phyloP scores from a whole-genome alignment of 768 basidiomycete genomes.

The Lentinus tigrinus region DNA sequence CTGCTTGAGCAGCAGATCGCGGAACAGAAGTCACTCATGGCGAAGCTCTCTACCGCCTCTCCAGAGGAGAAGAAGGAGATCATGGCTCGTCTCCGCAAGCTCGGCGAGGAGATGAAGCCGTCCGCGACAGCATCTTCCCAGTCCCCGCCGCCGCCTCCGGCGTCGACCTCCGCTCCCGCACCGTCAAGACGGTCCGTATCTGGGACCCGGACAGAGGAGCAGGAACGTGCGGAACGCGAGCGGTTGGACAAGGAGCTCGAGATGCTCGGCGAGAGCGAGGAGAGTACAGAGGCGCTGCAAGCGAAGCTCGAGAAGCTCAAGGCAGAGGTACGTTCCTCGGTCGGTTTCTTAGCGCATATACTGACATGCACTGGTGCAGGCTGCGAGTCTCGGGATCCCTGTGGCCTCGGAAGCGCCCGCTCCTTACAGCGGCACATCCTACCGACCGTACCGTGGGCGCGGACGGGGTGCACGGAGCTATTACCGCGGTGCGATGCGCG shows the following conservation, averaged over 20 bases:
- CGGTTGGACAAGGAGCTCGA: slow-evolving; percentile 85
- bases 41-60: slow-evolving; percentile 58
- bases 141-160: slow-evolving; percentile 28
- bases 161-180: slow-evolving; percentile 26
- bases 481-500: slow-evolving; percentile 61
- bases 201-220: slow-evolving; percentile 39
- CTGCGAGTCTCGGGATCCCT: slow-evolving; percentile 70
- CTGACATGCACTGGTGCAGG: slow-evolving; percentile 38
- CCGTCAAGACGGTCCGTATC: slow-evolving; percentile 23
- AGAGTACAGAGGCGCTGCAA: slow-evolving; percentile 68
- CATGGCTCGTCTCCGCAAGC: slow-evolving; percentile 69
- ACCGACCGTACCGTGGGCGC: slow-evolving; percentile 56
- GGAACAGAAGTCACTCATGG: slow-evolving; percentile 87
- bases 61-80: slow-evolving; percentile 77
- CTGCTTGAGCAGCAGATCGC: slow-evolving; percentile 79
- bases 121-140: slow-evolving; percentile 30
- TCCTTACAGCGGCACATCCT: slow-evolving; percentile 31
- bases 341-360: background rate
- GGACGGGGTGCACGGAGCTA: slow-evolving; percentile 64
- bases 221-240: slow-evolving; percentile 58
- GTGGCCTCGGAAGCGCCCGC: slow-evolving; percentile 46
- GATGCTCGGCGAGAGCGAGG: slow-evolving; percentile 45
- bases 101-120: slow-evolving; percentile 77
- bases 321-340: slow-evolving; percentile 55
- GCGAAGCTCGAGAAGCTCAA: slow-evolving; percentile 75